phyloP scores from a whole-genome alignment of 768 basidiomycete genomes.

The Holtermannia corniformis region DNA sequence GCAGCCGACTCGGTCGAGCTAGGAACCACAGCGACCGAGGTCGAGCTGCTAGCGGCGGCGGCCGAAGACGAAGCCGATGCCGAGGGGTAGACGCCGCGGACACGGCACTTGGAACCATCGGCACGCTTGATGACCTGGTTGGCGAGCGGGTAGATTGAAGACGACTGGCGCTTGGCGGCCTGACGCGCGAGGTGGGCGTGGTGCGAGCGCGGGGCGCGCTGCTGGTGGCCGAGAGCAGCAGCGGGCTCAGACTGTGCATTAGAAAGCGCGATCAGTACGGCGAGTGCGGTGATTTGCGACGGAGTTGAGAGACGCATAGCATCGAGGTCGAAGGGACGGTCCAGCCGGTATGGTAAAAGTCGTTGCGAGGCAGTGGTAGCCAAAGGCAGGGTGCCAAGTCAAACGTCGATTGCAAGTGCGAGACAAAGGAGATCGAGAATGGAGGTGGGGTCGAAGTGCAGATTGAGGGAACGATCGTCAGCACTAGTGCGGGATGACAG shows the following conservation, averaged over 20 bases:
- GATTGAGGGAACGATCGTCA: too few relatives aligned
- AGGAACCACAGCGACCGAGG: conserved; percentile 40
- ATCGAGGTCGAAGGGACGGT: too few relatives aligned
- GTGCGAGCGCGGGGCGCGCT: conserved; percentile 4
- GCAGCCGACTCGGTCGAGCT: conserved; percentile 9
- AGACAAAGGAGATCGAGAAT: too few relatives aligned
- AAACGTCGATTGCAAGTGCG: too few relatives aligned
- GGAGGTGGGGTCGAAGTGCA: too few relatives aligned
- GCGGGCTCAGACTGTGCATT: conserved; percentile 4
- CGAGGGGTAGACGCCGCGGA: conserved; percentile 11
- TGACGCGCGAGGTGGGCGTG: conserved; percentile 27
- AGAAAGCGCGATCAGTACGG: conserved; percentile 1
- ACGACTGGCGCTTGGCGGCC: not conserved
- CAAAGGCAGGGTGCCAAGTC: too few relatives aligned
- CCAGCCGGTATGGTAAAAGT: too few relatives aligned
- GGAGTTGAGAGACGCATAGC: too few relatives aligned
- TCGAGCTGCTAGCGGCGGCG: conserved; percentile 28
- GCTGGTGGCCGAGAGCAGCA: conserved; percentile 1
- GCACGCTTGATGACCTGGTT: conserved; percentile 11
- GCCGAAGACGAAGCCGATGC: conserved; percentile 6
- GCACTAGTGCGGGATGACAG: too few relatives aligned
- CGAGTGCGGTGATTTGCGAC: not conserved
- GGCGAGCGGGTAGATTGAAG: conserved; percentile 3
- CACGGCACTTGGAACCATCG: conserved; percentile 28
- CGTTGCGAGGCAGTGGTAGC: too few relatives aligned